Evolutionary conservation across 768 basidiomycete species (phyloP), one percentile per base, ranked within the genome.

Genomic region (Trametes meyenii): DNA sequence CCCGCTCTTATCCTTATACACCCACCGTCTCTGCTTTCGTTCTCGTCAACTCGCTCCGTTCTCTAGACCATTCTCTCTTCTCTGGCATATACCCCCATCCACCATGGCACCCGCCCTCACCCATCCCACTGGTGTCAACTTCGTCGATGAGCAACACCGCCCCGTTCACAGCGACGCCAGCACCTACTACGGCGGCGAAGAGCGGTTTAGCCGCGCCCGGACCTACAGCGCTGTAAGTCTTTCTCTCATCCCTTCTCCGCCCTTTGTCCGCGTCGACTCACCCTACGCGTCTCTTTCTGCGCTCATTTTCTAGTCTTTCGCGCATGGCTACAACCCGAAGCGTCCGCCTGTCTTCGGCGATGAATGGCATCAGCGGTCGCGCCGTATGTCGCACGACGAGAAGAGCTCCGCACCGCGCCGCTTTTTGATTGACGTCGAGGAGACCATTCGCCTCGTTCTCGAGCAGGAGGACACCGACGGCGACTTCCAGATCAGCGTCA

Each of bases 381-480:
- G 95, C 49, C 83, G 95, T 55, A 80, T 97, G 79, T 96, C 94
- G 19, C 95, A 97, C 71, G 95, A 98, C 72, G 94, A 96, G 77
- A 91, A 93, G 76, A 85, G 86, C 53, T 80, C 87, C 0, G 87
- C 83, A 0, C 92, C 94, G 3, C 81, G 96, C 44, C 88, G 95
- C 42, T 98, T 96, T 78, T 82, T 98, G 52, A 94, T 98, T 60
- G 96, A 98, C 70, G 96, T 98, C 16, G 96, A 98, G 70, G 96
- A 98, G 76, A 99, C 96, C 35, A 94, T 99, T 70, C 88, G 96
- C 38, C 86, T 97, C 58, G 88, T 98, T 11, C 86, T 99, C 29
- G 94, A 97, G 75, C 96, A 98, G 73, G 96, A 99, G 73, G 96
- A 99, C 72, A 98, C 96, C 14, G 94, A 98, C 64, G 91, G 90